phyloP scores from a whole-genome alignment of 176 grass and related monocot genomes.

The Areca catechu region DNA sequence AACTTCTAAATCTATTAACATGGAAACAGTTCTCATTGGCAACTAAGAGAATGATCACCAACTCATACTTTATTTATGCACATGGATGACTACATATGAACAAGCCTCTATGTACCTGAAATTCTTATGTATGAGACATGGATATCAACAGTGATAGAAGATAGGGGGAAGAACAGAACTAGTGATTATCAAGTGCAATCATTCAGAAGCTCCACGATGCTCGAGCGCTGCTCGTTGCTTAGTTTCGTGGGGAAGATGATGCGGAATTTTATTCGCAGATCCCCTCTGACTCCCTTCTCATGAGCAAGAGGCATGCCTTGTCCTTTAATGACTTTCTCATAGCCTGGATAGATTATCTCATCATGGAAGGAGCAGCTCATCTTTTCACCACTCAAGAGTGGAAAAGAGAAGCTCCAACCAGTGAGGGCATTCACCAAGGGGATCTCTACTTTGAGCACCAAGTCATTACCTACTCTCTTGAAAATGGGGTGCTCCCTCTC shows the following conservation, averaged over 20 bases:
- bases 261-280: constrained; percentile 61
- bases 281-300: constrained; percentile 43
- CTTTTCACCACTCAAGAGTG: constrained; percentile 55
- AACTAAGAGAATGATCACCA: too few species aligned
- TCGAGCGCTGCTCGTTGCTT: constrained; percentile 38
- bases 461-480: constrained; percentile 71
- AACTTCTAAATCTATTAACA: too few species aligned
- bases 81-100: too few species aligned
- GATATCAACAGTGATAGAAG: constrained; percentile 52
- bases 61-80: too few species aligned
- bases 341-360: constrained; percentile 57
- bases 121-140: constrained; percentile 4
- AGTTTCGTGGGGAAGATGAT: constrained; percentile 67
- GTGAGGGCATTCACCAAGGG: constrained; percentile 74
- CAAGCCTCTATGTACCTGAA: neutral
- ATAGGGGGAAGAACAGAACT: constrained; percentile 22
- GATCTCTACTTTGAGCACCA: constrained; percentile 84
- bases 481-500: constrained; percentile 73
- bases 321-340: constrained; percentile 60
- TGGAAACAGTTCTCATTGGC: too few species aligned
- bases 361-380: constrained; percentile 74
- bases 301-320: constrained; percentile 68
- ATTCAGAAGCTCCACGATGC: constrained; percentile 51
- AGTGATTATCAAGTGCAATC: constrained; percentile 35
- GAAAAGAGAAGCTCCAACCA: constrained; percentile 82